These are phyloP conservation scores for Poronia punctata DNA, from an alignment of 495 filamentous ascomycete species.

Conservation along the genomic window DNA sequence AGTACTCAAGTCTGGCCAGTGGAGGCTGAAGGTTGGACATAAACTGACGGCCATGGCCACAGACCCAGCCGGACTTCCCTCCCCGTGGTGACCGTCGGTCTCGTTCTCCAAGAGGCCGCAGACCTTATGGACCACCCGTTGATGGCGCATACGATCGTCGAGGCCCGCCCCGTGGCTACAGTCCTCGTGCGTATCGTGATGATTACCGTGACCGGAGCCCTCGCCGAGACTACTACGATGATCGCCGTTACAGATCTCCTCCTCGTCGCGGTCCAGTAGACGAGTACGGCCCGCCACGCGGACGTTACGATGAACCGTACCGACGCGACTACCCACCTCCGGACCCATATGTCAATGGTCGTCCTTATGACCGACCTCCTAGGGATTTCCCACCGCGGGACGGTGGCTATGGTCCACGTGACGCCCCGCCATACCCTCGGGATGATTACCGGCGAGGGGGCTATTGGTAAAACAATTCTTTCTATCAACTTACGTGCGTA, in stretches of 20 bases:
- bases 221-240: conserved; percentile 78
- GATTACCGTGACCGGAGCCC: conserved; percentile 84
- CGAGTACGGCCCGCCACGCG: conserved; percentile 63
- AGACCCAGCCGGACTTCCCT: conserved; percentile 59
- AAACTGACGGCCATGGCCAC: too few relatives aligned
- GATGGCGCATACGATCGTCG: conserved; percentile 76
- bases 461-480: conserved; percentile 33
- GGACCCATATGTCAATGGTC: conserved; percentile 60
- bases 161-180: conserved; percentile 72
- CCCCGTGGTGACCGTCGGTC: conserved; percentile 67
- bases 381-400: conserved; percentile 48
- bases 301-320: conserved; percentile 57
- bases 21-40: too few relatives aligned
- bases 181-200: conserved; percentile 54
- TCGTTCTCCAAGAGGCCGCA: conserved; percentile 51
- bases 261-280: conserved; percentile 66
- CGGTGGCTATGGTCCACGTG: conserved; percentile 38
- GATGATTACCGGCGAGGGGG: conserved; percentile 40
- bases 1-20: conserved; percentile 20
- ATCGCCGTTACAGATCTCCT: conserved; percentile 71
- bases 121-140: conserved; percentile 55
- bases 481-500: conserved; percentile 15
- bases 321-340: conserved; percentile 53
- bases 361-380: conserved; percentile 54
- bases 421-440: conserved; percentile 36